phyloP scores from a whole-genome alignment of 2,329 filamentous ascomycete genomes.

The Aspergillus pseudotamarii region DNA sequence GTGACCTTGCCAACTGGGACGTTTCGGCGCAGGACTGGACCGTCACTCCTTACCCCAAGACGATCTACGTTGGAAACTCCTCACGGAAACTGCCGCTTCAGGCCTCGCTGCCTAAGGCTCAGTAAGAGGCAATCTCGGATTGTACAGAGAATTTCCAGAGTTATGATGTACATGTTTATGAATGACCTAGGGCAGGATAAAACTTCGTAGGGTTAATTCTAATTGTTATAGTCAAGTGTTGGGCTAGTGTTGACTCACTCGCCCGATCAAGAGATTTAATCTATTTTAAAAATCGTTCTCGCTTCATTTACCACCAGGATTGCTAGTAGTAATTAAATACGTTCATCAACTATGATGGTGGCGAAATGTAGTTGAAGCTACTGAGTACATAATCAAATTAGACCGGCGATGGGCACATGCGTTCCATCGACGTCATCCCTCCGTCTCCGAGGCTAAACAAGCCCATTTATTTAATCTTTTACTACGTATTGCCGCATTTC shows the following conservation, averaged over 20 bases:
- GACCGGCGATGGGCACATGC: background rate
- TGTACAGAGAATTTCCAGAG: constrained; percentile 9
- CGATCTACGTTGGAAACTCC: constrained; percentile 61
- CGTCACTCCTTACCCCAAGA: constrained; percentile 59
- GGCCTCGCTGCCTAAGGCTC: constrained; percentile 35
- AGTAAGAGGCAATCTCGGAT: constrained; percentile 19
- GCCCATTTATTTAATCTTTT: background rate
- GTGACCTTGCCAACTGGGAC: constrained; percentile 90
- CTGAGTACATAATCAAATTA: background rate
- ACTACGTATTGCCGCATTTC: background rate
- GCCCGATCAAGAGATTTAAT: background rate
- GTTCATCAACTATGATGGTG: background rate
- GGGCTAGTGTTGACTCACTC: background rate
- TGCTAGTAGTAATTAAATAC: no score
- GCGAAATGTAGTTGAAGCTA: background rate
- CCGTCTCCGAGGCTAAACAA: background rate
- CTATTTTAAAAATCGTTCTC: background rate
- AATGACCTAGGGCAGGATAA: background rate
- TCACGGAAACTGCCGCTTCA: constrained; percentile 59
- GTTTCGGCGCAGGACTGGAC: constrained; percentile 80
- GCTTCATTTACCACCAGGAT: background rate
- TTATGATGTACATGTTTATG: constrained; percentile 10
- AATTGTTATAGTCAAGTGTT: background rate
- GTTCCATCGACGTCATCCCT: background rate
- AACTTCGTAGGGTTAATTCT: background rate